Base-by-base conservation (phyloP, 2,329 filamentous ascomycete genomes). In the Fusarium xylarioides region DNA sequence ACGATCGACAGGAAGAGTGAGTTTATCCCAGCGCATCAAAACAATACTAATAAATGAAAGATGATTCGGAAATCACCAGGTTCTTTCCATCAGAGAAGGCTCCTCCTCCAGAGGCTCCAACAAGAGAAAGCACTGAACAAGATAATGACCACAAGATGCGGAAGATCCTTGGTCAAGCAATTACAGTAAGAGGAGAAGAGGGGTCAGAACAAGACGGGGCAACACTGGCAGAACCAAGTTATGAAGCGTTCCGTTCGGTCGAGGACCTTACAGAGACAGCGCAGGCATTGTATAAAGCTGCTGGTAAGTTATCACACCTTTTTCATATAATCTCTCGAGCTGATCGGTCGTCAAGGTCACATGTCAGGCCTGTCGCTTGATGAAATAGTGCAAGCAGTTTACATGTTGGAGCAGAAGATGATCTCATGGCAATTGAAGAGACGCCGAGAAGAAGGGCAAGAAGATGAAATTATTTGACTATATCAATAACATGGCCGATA, bases 381-480 rank as follows among this genome's bases (percentile, higher is more conserved):
- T 11, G 79, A 80, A 37, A 71, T 80, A 21, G 77, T 82, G 6
- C 75, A 79, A 32, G 81, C 82, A 32, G 80, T 84, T 12, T 83
- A 83, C 67, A 82, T 80, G 78, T 67, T 83, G 37, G 83, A 84
- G 59, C 78, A 78, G 23, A 75, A 75, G 15, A 78, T 84, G n/a
- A 63, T 80, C 2, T 59, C 64, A 26, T 83, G 81, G 82, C 82
- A 83, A 54, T 76, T 44, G n/a, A 40, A 65, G 30, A 54, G 34
- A 21, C 67, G 46, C 15, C 63, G 30, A 47, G 55, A 38, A 21
- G n/a, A 53, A 14, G 18, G 43, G 55, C 23, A 42, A 15, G n/a
- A 46, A 8, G 60, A 43, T 14, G 64, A 62, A 18, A 40, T 54
- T 30, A 21, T 37, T n/a, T 49, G 18, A 55, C 14, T 49, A 21